Evolutionary conservation across 2,329 filamentous ascomycete genomes (phyloP).

Genomic region (Exophiala viscosa): DNA sequence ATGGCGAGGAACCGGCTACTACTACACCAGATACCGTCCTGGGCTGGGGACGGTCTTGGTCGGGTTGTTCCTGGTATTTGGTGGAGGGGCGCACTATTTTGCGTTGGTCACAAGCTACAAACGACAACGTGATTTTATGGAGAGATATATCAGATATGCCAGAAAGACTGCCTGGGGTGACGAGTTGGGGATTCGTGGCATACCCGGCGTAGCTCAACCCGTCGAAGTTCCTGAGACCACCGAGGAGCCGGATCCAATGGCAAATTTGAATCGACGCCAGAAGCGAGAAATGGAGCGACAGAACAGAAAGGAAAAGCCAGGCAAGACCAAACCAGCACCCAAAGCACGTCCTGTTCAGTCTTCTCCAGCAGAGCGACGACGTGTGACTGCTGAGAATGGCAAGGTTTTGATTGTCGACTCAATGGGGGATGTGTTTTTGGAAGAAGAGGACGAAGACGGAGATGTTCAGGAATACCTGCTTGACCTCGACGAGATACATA

Average conservation of each 20-base stretch:
- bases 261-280: constrained; percentile 76
- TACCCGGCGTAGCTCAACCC: constrained; percentile 61
- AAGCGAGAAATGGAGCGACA: constrained; percentile 86
- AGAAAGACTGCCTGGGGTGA: constrained; percentile 87
- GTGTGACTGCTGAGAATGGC: constrained; percentile 88
- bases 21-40: constrained; percentile 90
- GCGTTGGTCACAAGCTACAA: constrained; percentile 82
- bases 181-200: constrained; percentile 60
- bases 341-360: constrained; percentile 42
- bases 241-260: constrained; percentile 46
- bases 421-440: constrained; percentile 87
- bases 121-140: constrained; percentile 84
- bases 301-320: constrained; percentile 62
- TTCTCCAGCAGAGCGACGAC: constrained; percentile 74
- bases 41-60: constrained; percentile 79
- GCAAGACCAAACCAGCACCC: constrained; percentile 42
- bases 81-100: constrained; percentile 82
- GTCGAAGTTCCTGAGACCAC: constrained; percentile 36
- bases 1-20: constrained; percentile 98
- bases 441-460: constrained; percentile 85
- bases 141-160: constrained; percentile 86
- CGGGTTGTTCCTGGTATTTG: constrained; percentile 76
- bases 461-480: constrained; percentile 78
- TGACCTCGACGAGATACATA: constrained; percentile 78
- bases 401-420: constrained; percentile 93